Evolutionary conservation across 73 alveolate species (phyloP), one percentile per base, ranked within the genome.

Genomic region (Loxodes magnus): DNA sequence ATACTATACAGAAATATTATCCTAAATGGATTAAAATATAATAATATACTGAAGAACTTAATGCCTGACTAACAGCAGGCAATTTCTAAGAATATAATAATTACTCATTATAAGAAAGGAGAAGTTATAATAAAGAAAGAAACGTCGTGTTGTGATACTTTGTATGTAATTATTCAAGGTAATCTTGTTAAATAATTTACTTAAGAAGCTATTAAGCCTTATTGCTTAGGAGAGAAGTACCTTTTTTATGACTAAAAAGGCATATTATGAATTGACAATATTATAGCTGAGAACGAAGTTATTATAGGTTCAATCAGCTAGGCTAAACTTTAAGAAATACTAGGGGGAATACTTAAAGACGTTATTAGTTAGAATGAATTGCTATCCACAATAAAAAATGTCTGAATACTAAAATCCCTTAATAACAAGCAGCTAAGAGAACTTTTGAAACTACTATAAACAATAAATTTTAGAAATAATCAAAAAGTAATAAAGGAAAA

Each of bases 301-400:
- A 22, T 7, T 5, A 28, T 38, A 7, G 52, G 52, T 38, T 22
- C n/a, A 38, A 38, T 38, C 6, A 38, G 31, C 9, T 14, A 14
- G 23, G n/a, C n/a, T 38, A 22, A 38, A 12, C 52, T 38, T 5
- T 22, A 38, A 38, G 5, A 7, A 5, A 38, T 28, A 38, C 52
- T 38, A 7, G 52, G 52, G 5, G 52, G 52, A 38, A 38, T 14
- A 12, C 19, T 14, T 38, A 28, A 38, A 7, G 52, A 38, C 19
- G 21, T 38, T 12, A 12, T 38, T 5, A 38, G 23, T 7, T 22
- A 38, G 19, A 38, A 38, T 12, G 5, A 7, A 5, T 22, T 28
- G 7, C 23, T 38, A 14, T 7, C 37, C 21, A 12, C 19, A 12
- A 7, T 38, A 5, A 38, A 28, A 14, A 38, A 38, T 7, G 23